phyloP scores from a whole-genome alignment of 2,329 filamentous ascomycete species.

The Penicillium polonicum region DNA sequence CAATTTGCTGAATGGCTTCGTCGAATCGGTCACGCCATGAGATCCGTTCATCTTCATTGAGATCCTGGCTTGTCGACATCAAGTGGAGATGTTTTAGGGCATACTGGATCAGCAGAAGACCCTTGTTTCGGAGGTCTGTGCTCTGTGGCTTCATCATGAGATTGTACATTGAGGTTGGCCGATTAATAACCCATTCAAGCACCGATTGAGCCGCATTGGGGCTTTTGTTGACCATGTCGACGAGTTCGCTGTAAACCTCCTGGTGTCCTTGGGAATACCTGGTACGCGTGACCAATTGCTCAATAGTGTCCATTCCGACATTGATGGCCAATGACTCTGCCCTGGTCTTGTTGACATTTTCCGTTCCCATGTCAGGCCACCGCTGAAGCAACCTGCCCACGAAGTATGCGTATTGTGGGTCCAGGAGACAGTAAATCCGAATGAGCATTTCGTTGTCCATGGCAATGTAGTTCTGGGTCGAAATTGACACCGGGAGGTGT shows the following conservation, averaged over 20 bases:
- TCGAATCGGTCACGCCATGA: slow-evolving; percentile 30
- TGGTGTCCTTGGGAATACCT: slow-evolving; percentile 67
- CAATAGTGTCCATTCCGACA: slow-evolving; percentile 60
- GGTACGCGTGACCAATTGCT: slow-evolving; percentile 70
- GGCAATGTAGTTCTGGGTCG: slow-evolving; percentile 58
- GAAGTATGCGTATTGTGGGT: slow-evolving; percentile 68
- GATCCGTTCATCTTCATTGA: slow-evolving; percentile 27
- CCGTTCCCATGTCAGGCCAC: slow-evolving; percentile 50
- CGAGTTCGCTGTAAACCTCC: slow-evolving; percentile 54
- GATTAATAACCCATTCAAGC: slow-evolving; percentile 60
- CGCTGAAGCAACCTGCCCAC: slow-evolving; percentile 62
- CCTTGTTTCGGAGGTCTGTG: slow-evolving; percentile 53
- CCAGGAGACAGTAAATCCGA: slow-evolving; percentile 75
- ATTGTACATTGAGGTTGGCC: slow-evolving; percentile 60
- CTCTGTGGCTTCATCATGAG: slow-evolving; percentile 64
- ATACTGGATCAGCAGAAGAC: slow-evolving; percentile 52
- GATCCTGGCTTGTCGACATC: slow-evolving; percentile 24
- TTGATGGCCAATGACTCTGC: slow-evolving; percentile 47
- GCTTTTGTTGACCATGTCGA: slow-evolving; percentile 52
- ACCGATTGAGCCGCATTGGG: slow-evolving; percentile 58
- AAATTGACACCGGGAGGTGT: slow-evolving; percentile 47
- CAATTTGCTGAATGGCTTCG: slow-evolving; percentile 31
- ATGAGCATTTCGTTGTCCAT: slow-evolving; percentile 72
- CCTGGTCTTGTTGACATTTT: slow-evolving; percentile 50
- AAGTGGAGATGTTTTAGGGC: slow-evolving; percentile 56